Conservation (phyloP, 2,329 filamentous ascomycete genomes). For the Aspergillus fijiensis region DNA sequence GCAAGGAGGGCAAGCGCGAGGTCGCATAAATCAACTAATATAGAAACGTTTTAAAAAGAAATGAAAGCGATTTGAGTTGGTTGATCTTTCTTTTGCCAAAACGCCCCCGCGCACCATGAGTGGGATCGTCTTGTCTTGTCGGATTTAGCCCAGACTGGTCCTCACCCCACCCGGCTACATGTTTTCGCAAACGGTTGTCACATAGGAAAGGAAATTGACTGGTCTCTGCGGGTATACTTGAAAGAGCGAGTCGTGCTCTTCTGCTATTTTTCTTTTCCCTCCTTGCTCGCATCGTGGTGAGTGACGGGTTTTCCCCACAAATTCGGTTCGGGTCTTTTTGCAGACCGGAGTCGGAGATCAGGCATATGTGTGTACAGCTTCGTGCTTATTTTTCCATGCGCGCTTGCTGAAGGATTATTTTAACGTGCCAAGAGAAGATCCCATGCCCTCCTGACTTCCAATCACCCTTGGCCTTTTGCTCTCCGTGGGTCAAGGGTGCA, state of each 20-base stretch:
- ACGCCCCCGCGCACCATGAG: conserved; percentile 24
- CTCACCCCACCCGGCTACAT: conserved; percentile 11
- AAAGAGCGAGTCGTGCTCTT: neutral
- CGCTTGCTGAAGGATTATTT: conserved; percentile 65
- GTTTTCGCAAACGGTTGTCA: conserved; percentile 21
- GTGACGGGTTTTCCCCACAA: neutral
- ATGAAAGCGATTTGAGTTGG: conserved; percentile 36
- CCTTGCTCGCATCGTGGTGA: neutral
- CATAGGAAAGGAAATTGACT: conserved; percentile 25
- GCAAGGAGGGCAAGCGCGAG: conserved; percentile 93
- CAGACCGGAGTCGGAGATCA: conserved; percentile 12
- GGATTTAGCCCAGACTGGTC: conserved; percentile 20
- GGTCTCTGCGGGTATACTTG: conserved; percentile 16
- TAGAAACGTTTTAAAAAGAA: conserved; percentile 29
- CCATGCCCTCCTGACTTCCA: conserved; percentile 49
- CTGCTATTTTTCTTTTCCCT: conserved; percentile 8
- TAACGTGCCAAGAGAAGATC: conserved; percentile 62
- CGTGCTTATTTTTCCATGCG: conserved; percentile 56
- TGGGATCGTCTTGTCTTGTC: neutral
- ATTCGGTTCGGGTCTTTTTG: conserved; percentile 9
- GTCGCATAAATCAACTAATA: conserved; percentile 62
- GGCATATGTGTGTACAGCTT: conserved; percentile 74
- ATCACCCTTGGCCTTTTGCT: conserved; percentile 44
- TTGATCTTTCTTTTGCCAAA: conserved; percentile 25
- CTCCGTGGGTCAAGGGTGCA: conserved; percentile 46